Base-by-base conservation (phyloP, 345 rosid species). In the Eucalyptus tenuipes region DNA sequence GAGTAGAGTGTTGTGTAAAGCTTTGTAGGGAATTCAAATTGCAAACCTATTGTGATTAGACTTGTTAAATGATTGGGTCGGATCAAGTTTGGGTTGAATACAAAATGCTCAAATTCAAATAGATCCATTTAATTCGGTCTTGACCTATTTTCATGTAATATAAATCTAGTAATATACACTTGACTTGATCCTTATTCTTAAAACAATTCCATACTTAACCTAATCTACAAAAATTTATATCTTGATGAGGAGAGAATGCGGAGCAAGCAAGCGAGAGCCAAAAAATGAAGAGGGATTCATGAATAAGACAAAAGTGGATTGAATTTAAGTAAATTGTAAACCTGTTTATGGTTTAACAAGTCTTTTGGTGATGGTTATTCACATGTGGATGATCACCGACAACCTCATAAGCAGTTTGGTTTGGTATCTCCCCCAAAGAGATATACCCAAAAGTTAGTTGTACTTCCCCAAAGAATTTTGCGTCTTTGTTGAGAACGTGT, bases 81-180 rank as follows among this genome's bases (percentile, higher is more conserved):
- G 3, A 52, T 52, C 2, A 0, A 2, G 10, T 52, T 52, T 52
- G 25, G 1, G 25, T 52, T 52, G 55, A 50, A 50, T 50, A 52
- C 57, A 52, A 52, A 52, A 52, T 20, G 1, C 20, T 52, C 25
- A 52, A 52, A 52, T 52, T 52, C 25, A 52, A 52, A 1, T 52
- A 8, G 10, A 52, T 52, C 4, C 4, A 25, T 59, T 59, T 11
- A 0, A 20, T 52, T 52, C 5, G 0, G 2, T 52, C 8, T 52
- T 52, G 10, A 52, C 18, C 0, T 0, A 52, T 52, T 52, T 52
- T 52, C 0, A 52, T 7, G 0, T 20, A 8, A 52, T 52, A 20
- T 20, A 52, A 8, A 52, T 52, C 24, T 52, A 3, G 5, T 1
- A 0, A 3, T 3, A n/a, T n/a, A n/a, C n/a, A n/a, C n/a, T n/a